These are phyloP conservation scores for Inonotus obliquus DNA, from an alignment of 1,284 basidiomycete genomes.

Conservation along the genomic window DNA sequence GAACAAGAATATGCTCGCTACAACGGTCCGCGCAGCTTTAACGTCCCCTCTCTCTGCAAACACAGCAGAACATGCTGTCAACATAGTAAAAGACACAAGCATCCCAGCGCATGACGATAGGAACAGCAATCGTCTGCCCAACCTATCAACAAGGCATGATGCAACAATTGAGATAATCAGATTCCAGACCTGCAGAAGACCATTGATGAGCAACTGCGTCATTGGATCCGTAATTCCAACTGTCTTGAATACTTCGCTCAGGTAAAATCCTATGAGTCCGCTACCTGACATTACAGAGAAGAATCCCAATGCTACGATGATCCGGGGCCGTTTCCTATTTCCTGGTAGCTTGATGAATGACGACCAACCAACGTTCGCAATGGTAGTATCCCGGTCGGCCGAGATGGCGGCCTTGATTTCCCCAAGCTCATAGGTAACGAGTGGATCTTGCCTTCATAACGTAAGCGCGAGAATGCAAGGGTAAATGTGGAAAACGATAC, in stretches of 20 bases:
- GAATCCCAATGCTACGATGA: conserved; percentile 65
- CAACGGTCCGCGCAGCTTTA: conserved; percentile 57
- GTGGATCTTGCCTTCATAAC: conserved; percentile 49
- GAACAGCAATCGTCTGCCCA: conserved; percentile 64
- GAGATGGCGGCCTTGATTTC: conserved; percentile 72
- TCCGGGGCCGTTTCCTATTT: conserved; percentile 62
- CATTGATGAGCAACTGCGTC: conserved; percentile 43
- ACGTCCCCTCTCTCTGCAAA: conserved; percentile 42
- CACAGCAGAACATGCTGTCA: conserved; percentile 68
- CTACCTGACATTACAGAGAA: conserved; percentile 50
- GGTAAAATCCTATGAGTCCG: conserved; percentile 66
- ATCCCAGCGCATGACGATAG: conserved; percentile 58
- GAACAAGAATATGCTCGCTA: conserved; percentile 75
- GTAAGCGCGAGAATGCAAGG: not conserved
- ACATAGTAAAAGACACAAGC: conserved; percentile 64
- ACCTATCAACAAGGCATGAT: conserved; percentile 50
- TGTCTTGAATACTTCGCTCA: conserved; percentile 62
- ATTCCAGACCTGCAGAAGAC: conserved; percentile 70
- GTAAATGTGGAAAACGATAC: conserved; percentile 9
- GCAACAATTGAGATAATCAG: conserved; percentile 57
- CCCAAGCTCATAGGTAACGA: conserved; percentile 67
- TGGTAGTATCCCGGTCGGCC: conserved; percentile 44
- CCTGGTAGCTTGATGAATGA: conserved; percentile 53
- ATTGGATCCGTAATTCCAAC: conserved; percentile 65
- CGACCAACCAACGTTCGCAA: conserved; percentile 55